Base-by-base conservation (phyloP, 169 alveolate genomes). In the Ichthyophthirius multifiliis region DNA sequence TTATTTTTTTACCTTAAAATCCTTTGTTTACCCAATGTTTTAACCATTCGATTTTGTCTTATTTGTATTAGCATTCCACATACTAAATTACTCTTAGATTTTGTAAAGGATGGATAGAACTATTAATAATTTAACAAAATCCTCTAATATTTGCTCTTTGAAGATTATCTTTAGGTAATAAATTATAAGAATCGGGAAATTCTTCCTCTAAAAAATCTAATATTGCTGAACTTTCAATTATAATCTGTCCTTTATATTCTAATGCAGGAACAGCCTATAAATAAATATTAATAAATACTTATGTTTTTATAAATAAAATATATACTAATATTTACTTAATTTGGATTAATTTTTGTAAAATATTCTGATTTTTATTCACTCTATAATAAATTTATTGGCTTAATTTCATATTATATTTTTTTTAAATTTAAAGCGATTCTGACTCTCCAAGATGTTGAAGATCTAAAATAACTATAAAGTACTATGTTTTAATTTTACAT, bases 81-180 rank as follows among this genome's bases (percentile, higher is more conserved):
- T 76, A 82, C n/a, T 65, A 32, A 35, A 87, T 77, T 12, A 83
- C 80, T 10, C 74, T 63, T 43, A 84, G 65, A 75, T 82, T 90
- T 34, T 90, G 76, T 4, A 83, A 41, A n/a, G 95, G 95, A 35
- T 90, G 92, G 18, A 85, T 87, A 31, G 88, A 90, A 35, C 89
- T 62, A 62, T 90, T 90, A 30, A 87, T 62, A 0, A 83, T 47
- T 74, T 90, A 91, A 43, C 89, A 82, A 31, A 90, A 23, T 23
- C 76, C 81, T 82, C 95, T 84, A 16, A 83, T 80, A 62, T 78
- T 65, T 31, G 82, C 85, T 75, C 88, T 90, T 18, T 43, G 2
- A 74, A 79, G n/a, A 35, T 79, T 63, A 34, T 85, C 91, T 39
- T 83, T 45, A n/a, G 92, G 93, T 35, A 82, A 76, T 13, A 90